Base-by-base conservation (phyloP, 2,329 filamentous ascomycete genomes). In the Nemania sp. region DNA sequence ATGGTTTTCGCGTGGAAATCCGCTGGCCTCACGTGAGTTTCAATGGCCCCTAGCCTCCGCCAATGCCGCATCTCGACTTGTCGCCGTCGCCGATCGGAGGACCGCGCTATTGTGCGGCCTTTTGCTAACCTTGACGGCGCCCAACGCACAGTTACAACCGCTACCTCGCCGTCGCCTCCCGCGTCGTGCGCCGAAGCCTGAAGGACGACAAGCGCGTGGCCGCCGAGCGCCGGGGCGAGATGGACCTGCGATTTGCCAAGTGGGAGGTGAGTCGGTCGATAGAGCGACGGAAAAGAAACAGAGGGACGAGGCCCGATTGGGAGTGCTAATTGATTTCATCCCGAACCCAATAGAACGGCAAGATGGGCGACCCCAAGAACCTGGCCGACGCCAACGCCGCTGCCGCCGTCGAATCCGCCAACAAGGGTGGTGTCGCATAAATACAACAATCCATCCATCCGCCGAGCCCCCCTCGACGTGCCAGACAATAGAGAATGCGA, bases 1-100 rank as follows among this genome's bases (percentile, higher is more conserved):
- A 99, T 98, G 95, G 85, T 90, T 82, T 94, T 93, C 84, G 91
- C 93, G 78, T 99, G 94, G 95, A 98, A 97, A 90, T 87, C 93
- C 77, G 91, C 95, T 79, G 95, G 95, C 81, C 85, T 98, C 78
- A 96, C 89, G 93, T 97, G 90, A 79, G 91, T 85, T n/a, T 51
- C 63, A 65, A 64, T 70, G 63, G 48, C 63, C 39, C 46, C 25
- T n/a, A 45, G 37, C 32, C 12, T 20, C 17, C 6, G 55, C 40
- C 49, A 54, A 12, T 20, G 13, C 45, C n/a, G 40, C 17, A n/a
- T 61, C 45, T 32, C 53, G 55, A 58, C 47, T 34, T 45, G 53
- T 20, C 17, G n/a, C n/a, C 47, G 53, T 20, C 17, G n/a, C n/a
- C 40, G 20, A 42, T 50, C 7, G 12, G 48, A 54, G 25, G 34